Evolutionary conservation across 164 flowering plant species (phyloP).

Genomic region (Stephania cephalantha): DNA sequence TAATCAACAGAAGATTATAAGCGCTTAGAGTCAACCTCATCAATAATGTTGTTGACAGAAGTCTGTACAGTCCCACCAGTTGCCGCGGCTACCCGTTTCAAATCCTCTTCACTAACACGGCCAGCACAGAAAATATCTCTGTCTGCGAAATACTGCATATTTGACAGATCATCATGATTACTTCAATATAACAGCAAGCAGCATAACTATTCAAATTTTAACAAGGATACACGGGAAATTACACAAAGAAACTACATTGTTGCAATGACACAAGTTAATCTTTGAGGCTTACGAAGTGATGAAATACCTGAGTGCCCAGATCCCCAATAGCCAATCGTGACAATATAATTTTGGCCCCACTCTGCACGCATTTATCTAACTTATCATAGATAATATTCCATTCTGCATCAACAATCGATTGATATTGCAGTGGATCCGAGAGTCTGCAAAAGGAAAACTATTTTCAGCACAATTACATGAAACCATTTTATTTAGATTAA

Average conservation of each 20-base stretch:
- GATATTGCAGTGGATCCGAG: slow-evolving; percentile 90
- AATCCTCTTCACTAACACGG: slow-evolving; percentile 95
- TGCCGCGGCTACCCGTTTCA: slow-evolving; percentile 91
- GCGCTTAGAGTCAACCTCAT: slow-evolving; percentile 49
- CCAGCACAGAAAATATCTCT: slow-evolving; percentile 99
- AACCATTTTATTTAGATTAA: background rate
- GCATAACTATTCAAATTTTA: background rate
- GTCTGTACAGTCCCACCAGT: slow-evolving; percentile 98
- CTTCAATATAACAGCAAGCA: background rate
- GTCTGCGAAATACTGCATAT: slow-evolving; percentile 92
- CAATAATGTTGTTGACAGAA: slow-evolving; percentile 84
- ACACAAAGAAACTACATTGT: background rate
- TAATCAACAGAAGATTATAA: background rate
- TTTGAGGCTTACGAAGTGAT: background rate
- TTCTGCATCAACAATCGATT: slow-evolving; percentile 99
- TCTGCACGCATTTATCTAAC: slow-evolving; percentile 87
- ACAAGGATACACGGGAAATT: background rate
- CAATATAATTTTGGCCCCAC: slow-evolving; percentile 94
- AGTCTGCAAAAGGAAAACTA: slow-evolving; percentile 41
- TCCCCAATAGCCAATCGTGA: slow-evolving; percentile 97
- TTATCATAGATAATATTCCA: slow-evolving; percentile 99
- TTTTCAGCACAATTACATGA: background rate
- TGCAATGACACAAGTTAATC: background rate
- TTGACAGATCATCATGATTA: background rate
- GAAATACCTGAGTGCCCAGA: slow-evolving; percentile 82